Conservation (phyloP, 192 early-diverging fungal species). For the Umbelopsis ramanniana region DNA sequence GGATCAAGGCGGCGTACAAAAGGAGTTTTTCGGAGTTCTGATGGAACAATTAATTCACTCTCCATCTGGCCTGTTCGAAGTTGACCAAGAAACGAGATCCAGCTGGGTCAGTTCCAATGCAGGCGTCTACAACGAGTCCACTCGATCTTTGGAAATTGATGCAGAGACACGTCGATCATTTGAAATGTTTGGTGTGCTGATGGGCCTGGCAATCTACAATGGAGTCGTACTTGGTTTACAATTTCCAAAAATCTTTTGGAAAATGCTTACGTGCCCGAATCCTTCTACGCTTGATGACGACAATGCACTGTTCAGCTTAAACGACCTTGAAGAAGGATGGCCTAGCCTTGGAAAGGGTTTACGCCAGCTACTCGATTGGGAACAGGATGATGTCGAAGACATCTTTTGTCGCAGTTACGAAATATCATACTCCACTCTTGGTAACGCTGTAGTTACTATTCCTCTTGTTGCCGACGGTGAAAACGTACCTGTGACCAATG, state of each 20-base stretch:
- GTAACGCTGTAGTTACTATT: conserved; percentile 53
- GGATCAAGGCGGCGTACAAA: conserved; percentile 96
- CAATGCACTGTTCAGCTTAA: conserved; percentile 19
- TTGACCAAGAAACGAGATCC: conserved; percentile 61
- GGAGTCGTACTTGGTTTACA: conserved; percentile 76
- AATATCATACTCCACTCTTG: conserved; percentile 69
- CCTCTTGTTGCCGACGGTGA: conserved; percentile 70
- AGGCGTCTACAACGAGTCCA: conserved; percentile 37
- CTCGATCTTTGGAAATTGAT: conserved; percentile 23
- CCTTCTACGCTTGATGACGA: conserved; percentile 12
- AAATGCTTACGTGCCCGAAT: conserved; percentile 45
- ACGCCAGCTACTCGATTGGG: conserved; percentile 81
- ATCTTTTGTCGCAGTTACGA: conserved; percentile 86
- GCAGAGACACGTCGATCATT: conserved; percentile 49
- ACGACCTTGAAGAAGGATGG: conserved; percentile 32
- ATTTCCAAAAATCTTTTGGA: conserved; percentile 76
- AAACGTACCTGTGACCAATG: conserved; percentile 72
- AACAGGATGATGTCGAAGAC: conserved; percentile 72
- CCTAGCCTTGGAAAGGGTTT: conserved; percentile 71
- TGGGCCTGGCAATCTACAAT: conserved; percentile 93
- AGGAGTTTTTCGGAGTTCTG: conserved; percentile 90
- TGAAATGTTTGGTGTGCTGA: conserved; percentile 85
- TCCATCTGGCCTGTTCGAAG: conserved; percentile 75
- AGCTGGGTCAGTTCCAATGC: conserved; percentile 76
- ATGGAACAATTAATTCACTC: conserved; percentile 75